Percentiles rank a stretch among this genome's conserved stretches.
phyloP scores from a whole-genome alignment of 2,329 filamentous ascomycete genomes.

The Elsinoe fawcettii region DNA sequence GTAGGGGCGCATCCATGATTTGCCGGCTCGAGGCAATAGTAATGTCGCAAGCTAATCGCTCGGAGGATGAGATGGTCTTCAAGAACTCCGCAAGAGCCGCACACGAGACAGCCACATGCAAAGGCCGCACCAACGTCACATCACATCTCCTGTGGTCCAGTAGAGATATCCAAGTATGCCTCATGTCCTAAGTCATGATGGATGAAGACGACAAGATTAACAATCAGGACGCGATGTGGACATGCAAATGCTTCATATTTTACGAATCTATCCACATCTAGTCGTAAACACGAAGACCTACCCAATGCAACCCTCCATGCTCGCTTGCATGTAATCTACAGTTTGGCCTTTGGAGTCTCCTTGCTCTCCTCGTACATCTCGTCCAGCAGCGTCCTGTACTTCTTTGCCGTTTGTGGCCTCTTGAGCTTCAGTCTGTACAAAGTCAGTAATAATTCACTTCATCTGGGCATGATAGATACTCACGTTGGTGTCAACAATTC shows the following conservation, averaged over 20 bases:
- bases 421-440: constrained; percentile 60
- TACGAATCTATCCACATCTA: not conserved
- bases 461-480: constrained; percentile 34
- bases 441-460: not conserved
- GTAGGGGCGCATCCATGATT: constrained; percentile 19
- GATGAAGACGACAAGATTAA: no score
- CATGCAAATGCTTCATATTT: not conserved
- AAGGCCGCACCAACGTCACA: not conserved
- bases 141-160: no score
- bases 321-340: constrained; percentile 34
- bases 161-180: no score
- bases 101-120: not conserved
- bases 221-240: no score
- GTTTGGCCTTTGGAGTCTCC: constrained; percentile 38
- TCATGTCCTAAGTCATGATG: no score
- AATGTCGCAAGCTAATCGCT: not conserved
- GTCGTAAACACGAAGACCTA: not conserved
- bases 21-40: constrained; percentile 8
- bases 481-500: constrained; percentile 82
- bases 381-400: constrained; percentile 51
- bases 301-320: not conserved
- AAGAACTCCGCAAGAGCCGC: not conserved
- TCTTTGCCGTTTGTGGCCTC: constrained; percentile 58
- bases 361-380: constrained; percentile 53
- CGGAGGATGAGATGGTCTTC: not conserved